A percentile compares a stretch with the other conserved stretches of the same genome.
phyloP scores from a whole-genome alignment of 1,139 yeast genomes.

The Debaryomyces robertsiae region DNA sequence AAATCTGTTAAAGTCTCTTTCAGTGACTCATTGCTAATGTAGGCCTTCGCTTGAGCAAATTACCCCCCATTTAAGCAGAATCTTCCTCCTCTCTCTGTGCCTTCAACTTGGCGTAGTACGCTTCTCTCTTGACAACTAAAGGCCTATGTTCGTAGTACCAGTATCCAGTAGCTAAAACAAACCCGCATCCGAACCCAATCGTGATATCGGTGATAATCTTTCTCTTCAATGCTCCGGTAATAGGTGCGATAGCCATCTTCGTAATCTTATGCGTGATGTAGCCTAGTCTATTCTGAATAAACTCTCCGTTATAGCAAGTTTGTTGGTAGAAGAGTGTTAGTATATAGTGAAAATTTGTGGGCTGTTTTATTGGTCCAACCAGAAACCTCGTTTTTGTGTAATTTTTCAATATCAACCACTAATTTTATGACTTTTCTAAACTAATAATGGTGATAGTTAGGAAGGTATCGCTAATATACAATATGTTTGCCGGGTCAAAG shows the following conservation, averaged over 20 bases:
- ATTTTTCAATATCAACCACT: slow-evolving; percentile 9
- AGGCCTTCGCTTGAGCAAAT: background rate
- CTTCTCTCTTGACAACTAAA: slow-evolving; percentile 74
- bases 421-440: background rate
- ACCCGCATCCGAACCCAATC: slow-evolving; percentile 58
- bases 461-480: background rate
- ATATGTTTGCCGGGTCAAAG: slow-evolving; percentile 28
- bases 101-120: slow-evolving; percentile 75
- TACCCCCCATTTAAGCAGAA: slow-evolving; percentile 17
- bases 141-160: slow-evolving; percentile 63
- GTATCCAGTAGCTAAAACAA: slow-evolving; percentile 35
- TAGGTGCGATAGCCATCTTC: slow-evolving; percentile 86
- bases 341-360: slow-evolving; percentile 9
- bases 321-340: slow-evolving; percentile 3
- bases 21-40: background rate
- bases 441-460: background rate
- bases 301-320: background rate
- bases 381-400: slow-evolving; percentile 13
- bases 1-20: too few relatives aligned
- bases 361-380: slow-evolving; percentile 19
- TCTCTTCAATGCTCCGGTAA: slow-evolving; percentile 81
- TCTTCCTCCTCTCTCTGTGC: slow-evolving; percentile 75
- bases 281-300: background rate
- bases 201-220: slow-evolving; percentile 79
- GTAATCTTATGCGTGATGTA: slow-evolving; percentile 1